Evolutionary conservation across 2,329 filamentous ascomycete genomes (phyloP), one percentile per base, ranked within the genome.

Genomic region (Penicillium freii): DNA sequence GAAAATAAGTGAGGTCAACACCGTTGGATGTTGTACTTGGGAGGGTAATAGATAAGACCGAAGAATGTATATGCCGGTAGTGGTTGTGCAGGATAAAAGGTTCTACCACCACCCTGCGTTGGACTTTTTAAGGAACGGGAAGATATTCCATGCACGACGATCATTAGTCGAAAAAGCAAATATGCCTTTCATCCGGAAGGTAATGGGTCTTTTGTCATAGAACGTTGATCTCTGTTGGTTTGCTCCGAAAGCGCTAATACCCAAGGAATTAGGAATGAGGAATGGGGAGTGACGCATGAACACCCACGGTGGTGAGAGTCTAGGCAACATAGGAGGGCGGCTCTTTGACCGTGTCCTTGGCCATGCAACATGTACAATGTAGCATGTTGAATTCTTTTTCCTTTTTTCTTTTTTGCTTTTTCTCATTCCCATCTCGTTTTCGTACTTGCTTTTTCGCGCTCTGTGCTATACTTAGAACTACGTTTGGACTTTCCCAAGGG

Each of bases 141-240:
- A n/a, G n/a, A 27, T 17, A 40, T 56, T 46, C 48, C 34, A 56
- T 52, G 54, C 54, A 52, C 48, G 48, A 34, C 15, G 27, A 38
- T 42, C 46, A 56, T 25, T 17, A 11, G 21, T 8, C 3, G 5
- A 33, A 52, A 52, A 46, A 45, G 15, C 11, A 52, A 39, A 31
- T 17, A 36, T 13, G 1, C 15, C 5, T 17, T 45, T 36, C 5
- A 21, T 19, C n/a, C 48, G 19, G 21, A 39, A 6, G 11, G 38
- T 4, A 2, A 38, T 5, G 13, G 38, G 38, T 13, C 5, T 7
- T 29, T 31, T 51, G n/a, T n/a, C 27, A 43, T 43, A 13, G 27
- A 27, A 19, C 15, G 6, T 19, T 49, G 6, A 29, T 33, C 27
- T 23, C 5, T 21, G 13, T 43, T 21, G 25, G 42, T 51, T 51